Base-by-base conservation (phyloP, 495 filamentous ascomycete genomes). In the Penicillium argentinense region DNA sequence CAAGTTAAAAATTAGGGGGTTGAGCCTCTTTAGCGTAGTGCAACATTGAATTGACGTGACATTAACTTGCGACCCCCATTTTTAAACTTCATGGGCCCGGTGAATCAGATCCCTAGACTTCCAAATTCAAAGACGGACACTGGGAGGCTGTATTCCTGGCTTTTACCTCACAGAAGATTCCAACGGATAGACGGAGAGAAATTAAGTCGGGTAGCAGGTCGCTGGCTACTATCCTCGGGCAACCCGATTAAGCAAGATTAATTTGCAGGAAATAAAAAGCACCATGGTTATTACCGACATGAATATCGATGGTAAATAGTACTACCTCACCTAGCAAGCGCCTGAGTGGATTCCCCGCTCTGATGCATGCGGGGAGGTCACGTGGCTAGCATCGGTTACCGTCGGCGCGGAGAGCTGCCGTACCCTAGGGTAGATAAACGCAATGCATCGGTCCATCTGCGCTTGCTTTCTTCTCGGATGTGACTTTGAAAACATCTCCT, bases 381-480 rank as follows among this genome's bases (percentile, higher is more conserved):
- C 67, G 64, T 72, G 68, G 47, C 18, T 57, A 38, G 29, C 50
- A 25, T 63, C 71, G 71, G 71, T 66, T 74, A 74, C 59, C 63
- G 42, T 72, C 71, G 71, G 71, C 61, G 54, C 25, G 53, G 37
- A 14, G 39, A 19, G 48, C 38, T 45, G 23, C 52, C 42, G 40
- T 51, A n/a, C n/a, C n/a, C n/a, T n/a, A n/a, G n/a, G n/a, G n/a
- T n/a, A 45, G 56, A 60, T 59, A 49, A 56, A 56, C 33, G 29
- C 46, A 45, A 51, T 54, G 32, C 49, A 32, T 21, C 28, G 11
- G 39, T 44, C 25, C 26, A 38, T 51, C 46, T 42, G 19, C 26
- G 19, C 28, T 39, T 38, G 12, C 24, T 37, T 42, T 29, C 28
- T 23, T 25, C 29, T 17, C 34, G 9, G 40, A 27, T 24, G 16